Evolutionary conservation across 2,329 filamentous ascomycete species (phyloP), one percentile per base, ranked within the genome.

Genomic region (Chaetomiaceae sp.): DNA sequence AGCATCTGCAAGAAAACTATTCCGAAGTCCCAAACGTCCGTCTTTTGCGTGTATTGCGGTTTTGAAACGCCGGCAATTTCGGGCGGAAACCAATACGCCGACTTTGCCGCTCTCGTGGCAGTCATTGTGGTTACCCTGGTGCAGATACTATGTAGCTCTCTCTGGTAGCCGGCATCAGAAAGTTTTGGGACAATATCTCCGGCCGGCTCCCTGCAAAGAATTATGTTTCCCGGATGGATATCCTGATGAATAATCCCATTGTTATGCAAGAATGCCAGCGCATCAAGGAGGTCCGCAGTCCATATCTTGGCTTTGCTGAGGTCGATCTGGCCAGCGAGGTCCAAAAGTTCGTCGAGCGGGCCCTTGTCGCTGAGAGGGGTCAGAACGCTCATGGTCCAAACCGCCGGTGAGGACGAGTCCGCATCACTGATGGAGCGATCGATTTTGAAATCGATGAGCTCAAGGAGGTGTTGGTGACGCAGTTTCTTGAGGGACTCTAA

Each of bases 21-120:
- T 4, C 94, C 94, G 63, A 99, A 84, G 60, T 96, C 89, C 94
- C 94, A 99, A 8, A 97, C 82, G 67, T 97, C 94, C 0, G 90
- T 89, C 67, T 96, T 96, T 63, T 80, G 80, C 1, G 80, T 84
- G 71, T 86, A 76, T 67, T 86, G 75, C 27, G 78, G 78, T 25
- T 80, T 85, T 54, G 78, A 81, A 1, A 75, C 78, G 42, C 73
- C 79, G 27, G 81, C 79, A 46, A 90, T 78, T 69, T 96, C 90
- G 1, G 90, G 87, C 1, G 91, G 84, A 6, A 87, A 71, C 91
- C 91, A 96, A 60, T 90, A 89, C 1, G 86, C 84, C 14, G 89
- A 90, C 60, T 85, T 86, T 14, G 86, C 81, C 21, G 83, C 78
- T 42, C 78, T 75, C 18, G 81, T 69, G 1, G 77, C 76, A 4